These are phyloP conservation scores for Pseudocercospora musae DNA, from an alignment of 2,329 filamentous ascomycete species.

Conservation along the genomic window DNA sequence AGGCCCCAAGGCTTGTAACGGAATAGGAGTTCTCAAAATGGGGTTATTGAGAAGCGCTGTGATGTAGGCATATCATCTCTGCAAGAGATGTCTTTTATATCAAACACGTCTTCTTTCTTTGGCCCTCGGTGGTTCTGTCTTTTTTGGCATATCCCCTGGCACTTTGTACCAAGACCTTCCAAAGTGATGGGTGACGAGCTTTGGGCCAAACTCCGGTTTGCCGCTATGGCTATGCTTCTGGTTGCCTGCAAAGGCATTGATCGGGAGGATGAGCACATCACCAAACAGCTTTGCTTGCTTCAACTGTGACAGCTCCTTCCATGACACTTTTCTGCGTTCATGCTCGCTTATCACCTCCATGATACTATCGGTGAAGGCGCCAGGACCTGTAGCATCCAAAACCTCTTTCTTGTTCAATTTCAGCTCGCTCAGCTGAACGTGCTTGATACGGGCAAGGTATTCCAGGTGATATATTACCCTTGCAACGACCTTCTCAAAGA, in stretches of 20 bases:
- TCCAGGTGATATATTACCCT: conserved; percentile 5
- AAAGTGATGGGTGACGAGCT: neutral
- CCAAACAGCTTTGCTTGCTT: conserved; percentile 12
- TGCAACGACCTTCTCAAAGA: conserved; percentile 17
- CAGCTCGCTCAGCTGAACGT: neutral
- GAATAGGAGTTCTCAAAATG: neutral
- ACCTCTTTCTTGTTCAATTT: conserved; percentile 5
- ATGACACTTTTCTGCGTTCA: neutral
- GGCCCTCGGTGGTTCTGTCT: neutral
- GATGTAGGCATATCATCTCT: neutral
- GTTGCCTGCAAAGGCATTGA: conserved; percentile 18
- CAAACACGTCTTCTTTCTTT: neutral
- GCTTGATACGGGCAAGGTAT: conserved; percentile 7
- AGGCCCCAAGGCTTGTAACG: no score
- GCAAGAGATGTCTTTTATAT: neutral
- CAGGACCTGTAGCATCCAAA: neutral
- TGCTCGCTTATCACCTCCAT: neutral
- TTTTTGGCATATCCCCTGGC: neutral
- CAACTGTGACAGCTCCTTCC: neutral
- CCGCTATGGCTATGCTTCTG: neutral
- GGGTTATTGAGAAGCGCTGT: neutral
- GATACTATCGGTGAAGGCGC: conserved; percentile 17
- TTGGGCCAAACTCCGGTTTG: neutral
- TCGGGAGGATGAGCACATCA: conserved; percentile 21
- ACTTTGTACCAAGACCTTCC: neutral